These are phyloP conservation scores for Ceratocystis papillata DNA, from an alignment of 2,329 filamentous ascomycete species.

Conservation along the genomic window DNA sequence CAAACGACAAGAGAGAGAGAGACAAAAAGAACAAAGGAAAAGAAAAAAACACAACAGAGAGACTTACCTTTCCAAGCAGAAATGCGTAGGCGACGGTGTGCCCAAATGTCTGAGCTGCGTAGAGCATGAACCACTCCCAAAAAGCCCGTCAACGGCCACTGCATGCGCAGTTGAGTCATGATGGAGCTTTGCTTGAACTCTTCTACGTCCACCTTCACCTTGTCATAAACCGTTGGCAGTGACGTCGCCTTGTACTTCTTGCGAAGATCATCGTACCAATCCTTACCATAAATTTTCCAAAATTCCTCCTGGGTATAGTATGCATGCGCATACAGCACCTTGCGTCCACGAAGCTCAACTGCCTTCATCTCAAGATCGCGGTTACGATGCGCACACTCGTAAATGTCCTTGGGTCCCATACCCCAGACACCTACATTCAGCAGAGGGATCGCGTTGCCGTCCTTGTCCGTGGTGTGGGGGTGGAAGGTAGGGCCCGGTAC, in stretches of 20 bases:
- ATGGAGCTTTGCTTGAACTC: slow-evolving; percentile 18
- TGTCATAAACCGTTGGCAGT: slow-evolving; percentile 56
- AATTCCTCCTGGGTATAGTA: slow-evolving; percentile 60
- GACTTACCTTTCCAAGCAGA: slow-evolving; percentile 21
- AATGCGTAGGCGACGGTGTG: slow-evolving; percentile 21
- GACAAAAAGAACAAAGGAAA: not conserved
- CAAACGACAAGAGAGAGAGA: not conserved
- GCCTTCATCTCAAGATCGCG: slow-evolving; percentile 50
- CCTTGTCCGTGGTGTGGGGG: slow-evolving; percentile 30
- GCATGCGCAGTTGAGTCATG: slow-evolving; percentile 18
- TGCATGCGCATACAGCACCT: slow-evolving; percentile 59
- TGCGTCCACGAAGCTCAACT: slow-evolving; percentile 50
- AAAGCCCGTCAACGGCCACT: slow-evolving; percentile 22
- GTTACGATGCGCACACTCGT: slow-evolving; percentile 35
- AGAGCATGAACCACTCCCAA: slow-evolving; percentile 18
- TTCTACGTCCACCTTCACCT: slow-evolving; percentile 42
- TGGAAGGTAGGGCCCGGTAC: slow-evolving; percentile 28
- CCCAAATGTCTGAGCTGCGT: slow-evolving; percentile 18
- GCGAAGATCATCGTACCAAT: slow-evolving; percentile 49
- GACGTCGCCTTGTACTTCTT: slow-evolving; percentile 48
- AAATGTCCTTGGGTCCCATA: slow-evolving; percentile 34
- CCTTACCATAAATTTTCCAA: slow-evolving; percentile 51
- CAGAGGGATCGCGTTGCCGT: slow-evolving; percentile 28
- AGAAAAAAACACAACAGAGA: not conserved
- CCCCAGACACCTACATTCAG: slow-evolving; percentile 58